Percentiles rank a stretch among this genome's conserved stretches.
These are phyloP conservation scores for Lecanicillium sp. DNA, from an alignment of 2,329 filamentous ascomycete genomes.

Conservation along the genomic window DNA sequence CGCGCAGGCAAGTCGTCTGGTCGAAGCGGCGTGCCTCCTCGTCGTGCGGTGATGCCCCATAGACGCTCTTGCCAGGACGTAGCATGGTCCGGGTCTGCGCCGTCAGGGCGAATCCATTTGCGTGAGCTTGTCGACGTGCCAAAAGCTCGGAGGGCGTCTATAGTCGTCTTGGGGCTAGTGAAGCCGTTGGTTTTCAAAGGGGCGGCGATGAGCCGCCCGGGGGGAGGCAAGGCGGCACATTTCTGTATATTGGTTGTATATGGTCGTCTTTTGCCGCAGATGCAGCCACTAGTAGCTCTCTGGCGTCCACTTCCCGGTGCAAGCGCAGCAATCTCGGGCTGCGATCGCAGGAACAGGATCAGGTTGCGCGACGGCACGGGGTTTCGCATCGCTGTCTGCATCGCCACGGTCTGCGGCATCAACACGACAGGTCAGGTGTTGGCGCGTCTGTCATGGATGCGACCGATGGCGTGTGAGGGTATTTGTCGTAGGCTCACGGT, in stretches of 20 bases:
- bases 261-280: neutral
- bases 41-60: constrained; percentile 32
- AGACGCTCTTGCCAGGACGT: constrained; percentile 41
- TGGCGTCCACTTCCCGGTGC: constrained; percentile 4
- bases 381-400: constrained; percentile 24
- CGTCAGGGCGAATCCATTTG: neutral
- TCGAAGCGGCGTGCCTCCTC: constrained; percentile 33
- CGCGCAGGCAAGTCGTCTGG: constrained; percentile 48
- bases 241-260: constrained; percentile 1
- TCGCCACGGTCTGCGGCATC: no score
- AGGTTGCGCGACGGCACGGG: constrained; percentile 48
- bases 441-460: constrained; percentile 16
- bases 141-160: constrained; percentile 13
- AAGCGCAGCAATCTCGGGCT: constrained; percentile 45
- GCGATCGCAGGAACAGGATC: constrained; percentile 64
- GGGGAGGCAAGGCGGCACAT: constrained; percentile 3
- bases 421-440: no score
- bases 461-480: no score
- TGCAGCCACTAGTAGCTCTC: neutral
- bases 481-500: no score
- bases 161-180: constrained; percentile 21
- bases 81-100: constrained; percentile 10
- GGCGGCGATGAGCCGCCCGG: constrained; percentile 7
- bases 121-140: neutral
- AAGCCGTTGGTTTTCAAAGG: constrained; percentile 10